phyloP scores from a whole-genome alignment of 176 grass and related monocot genomes.

The Cenchrus fungigraminus region DNA sequence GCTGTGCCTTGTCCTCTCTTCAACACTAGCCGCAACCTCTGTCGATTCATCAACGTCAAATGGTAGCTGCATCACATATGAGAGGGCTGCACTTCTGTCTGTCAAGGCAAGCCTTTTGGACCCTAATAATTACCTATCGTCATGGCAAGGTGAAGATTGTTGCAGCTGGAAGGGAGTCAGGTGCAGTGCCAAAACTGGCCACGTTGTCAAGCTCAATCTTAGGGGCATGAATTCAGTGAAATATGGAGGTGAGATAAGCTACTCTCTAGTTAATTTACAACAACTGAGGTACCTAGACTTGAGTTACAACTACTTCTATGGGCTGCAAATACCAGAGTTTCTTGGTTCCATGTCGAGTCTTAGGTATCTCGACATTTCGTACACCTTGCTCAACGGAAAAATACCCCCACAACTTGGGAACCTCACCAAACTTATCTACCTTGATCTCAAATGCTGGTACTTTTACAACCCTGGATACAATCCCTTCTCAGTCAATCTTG shows the following conservation, averaged over 20 bases:
- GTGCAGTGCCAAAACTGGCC: conserved; percentile 36
- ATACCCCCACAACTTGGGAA: conserved; percentile 42
- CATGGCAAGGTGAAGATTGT: conserved; percentile 50
- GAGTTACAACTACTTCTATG: conserved; percentile 33
- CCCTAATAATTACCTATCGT: conserved; percentile 11
- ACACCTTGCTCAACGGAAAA: not conserved
- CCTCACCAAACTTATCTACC: conserved; percentile 37
- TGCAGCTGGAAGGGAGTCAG: conserved; percentile 49
- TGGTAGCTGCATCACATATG: conserved; percentile 8
- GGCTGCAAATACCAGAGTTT: conserved; percentile 8
- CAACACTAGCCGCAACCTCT: not conserved
- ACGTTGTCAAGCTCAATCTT: conserved; percentile 53
- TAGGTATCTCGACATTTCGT: conserved; percentile 35
- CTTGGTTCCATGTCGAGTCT: conserved; percentile 31
- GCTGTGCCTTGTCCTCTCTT: not conserved
- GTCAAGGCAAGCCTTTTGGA: conserved; percentile 42
- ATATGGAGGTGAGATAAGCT: conserved; percentile 43
- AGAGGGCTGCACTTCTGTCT: conserved; percentile 35
- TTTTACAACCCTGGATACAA: no score
- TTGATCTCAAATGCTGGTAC: conserved; percentile 31
- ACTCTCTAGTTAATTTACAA: conserved; percentile 31
- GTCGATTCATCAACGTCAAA: not conserved
- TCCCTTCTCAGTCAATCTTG: not conserved
- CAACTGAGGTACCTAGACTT: conserved; percentile 47
- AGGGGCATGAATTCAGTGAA: not conserved